Evolutionary conservation across 2,329 filamentous ascomycete species (phyloP), one percentile per base, ranked within the genome.

Genomic region (Gyromitra esculenta): DNA sequence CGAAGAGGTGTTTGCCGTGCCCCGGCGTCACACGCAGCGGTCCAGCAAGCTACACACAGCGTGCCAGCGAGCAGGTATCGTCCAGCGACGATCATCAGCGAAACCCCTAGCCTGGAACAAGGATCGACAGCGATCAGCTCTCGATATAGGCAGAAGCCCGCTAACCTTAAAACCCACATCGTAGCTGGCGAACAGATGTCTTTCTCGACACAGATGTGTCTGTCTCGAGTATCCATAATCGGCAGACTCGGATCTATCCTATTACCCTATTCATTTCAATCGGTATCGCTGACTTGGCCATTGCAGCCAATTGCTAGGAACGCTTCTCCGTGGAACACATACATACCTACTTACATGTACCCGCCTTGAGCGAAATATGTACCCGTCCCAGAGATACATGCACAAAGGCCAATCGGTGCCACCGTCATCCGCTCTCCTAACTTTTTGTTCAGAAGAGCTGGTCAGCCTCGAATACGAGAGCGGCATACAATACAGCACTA

Each of bases 91-190:
- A 52, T 21, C 50, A 9, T 21, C 18, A 25, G 1, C 6, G 18
- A 5, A 15, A 57, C 31, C 25, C 52, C 52, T 13, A 57, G n/a
- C 25, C 52, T 56, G 11, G 48, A 18, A 52, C n/a, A 52, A 8
- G 8, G n/a, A 56, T 56, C 52, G 41, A 45, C 41, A n/a, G 25
- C 25, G 48, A 21, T 52, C 48, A n/a, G 5, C n/a, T 5, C 48
- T 35, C 21, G 21, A 56, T 56, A 15, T 13, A 52, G 48, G 31
- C n/a, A 56, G 52, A 31, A 56, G 18, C 52, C 11, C 25, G 21
- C 15, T 56, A 56, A 56, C 21, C 52, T 56, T 56, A 56, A 56
- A 52, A 15, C 52, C 13, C 25, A 56, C 21, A 56, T n/a, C 52
- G 35, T 6, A 37, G 21, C 13, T 11, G 35, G 52, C 25, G 25